These are phyloP conservation scores for Tephrocybe sp. DNA, from an alignment of 768 basidiomycete genomes.

Conservation along the genomic window DNA sequence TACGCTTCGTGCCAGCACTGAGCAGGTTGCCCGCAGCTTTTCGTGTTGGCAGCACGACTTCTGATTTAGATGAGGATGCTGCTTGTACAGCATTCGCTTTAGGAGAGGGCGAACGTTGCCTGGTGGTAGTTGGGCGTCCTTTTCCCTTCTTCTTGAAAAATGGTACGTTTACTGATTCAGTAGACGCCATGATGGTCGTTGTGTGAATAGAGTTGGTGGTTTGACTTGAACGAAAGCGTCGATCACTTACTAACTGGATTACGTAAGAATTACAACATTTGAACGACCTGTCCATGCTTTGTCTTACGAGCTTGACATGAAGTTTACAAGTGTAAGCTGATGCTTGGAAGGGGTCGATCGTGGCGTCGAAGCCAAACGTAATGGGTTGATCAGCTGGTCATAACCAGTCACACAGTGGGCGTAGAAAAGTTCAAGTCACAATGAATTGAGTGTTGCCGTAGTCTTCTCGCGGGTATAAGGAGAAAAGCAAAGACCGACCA, in stretches of 20 bases:
- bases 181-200: slow-evolving; percentile 38
- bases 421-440: too few species aligned
- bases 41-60: slow-evolving; percentile 77
- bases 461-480: background rate
- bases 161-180: slow-evolving; percentile 55
- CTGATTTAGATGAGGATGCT: slow-evolving; percentile 49
- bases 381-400: too few species aligned
- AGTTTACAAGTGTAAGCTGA: too few species aligned
- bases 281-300: too few species aligned
- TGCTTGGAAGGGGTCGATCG: too few species aligned
- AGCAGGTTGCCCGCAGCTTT: slow-evolving; percentile 70
- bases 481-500: background rate
- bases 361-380: too few species aligned
- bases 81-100: slow-evolving; percentile 17
- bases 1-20: slow-evolving; percentile 50
- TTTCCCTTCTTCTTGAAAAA: slow-evolving; percentile 89
- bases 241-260: slow-evolving; percentile 9
- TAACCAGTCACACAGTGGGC: too few species aligned
- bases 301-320: too few species aligned
- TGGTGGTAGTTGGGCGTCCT: slow-evolving; percentile 69
- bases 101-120: slow-evolving; percentile 76
- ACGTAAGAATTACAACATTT: slow-evolving; percentile 10
- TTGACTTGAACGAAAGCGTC: background rate
- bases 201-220: background rate
- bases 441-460: background rate